Base-by-base conservation (phyloP, 176 grass and related monocot genomes). In the Pontederia paniculata region DNA sequence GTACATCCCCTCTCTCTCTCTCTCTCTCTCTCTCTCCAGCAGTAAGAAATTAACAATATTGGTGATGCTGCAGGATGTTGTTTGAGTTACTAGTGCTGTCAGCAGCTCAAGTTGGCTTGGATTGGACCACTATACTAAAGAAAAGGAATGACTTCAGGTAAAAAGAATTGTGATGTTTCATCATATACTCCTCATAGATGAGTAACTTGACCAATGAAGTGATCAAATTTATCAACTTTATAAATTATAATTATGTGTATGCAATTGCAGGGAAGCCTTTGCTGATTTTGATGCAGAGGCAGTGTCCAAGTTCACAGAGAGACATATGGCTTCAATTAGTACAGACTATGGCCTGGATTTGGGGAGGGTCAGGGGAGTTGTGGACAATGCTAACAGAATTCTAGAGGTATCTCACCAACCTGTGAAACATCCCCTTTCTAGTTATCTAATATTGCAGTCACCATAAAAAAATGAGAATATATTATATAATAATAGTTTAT, bases 51-150 rank as follows among this genome's bases (percentile, higher is more conserved):
- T 67, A 67, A 21, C 23, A 60, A 18, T 49, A 23, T 9, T 9
- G 15, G 14, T 15, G 22, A 20, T 71, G 8, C 22, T 44, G 13
- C 82, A 97, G 91, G 64, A 62, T 82, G 83, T 68, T 97, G 2
- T 97, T 97, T 71, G 91, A 97, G 77, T 76, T 97, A 68, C 83
- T 97, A 0, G 79, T 79, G 11, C 58, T 97, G 48, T 85, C 86
- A 23, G 91, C 86, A 54, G 83, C 82, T 68, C 91, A 90, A 76
- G 86, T 97, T 57, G 91, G 80, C 16, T 77, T 87, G 23, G 86
- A 90, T 53, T 97, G 91, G 91, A 86, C 91, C 14, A 78, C 83
- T 15, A 97, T 90, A 45, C 73, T 97, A 5, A 87, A 83, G 80
- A 97, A 71, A 70, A 78, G 91, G 67, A 74, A 88, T 63, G 43